Evolutionary conservation across 306 rosid genomes (phyloP), one percentile per base, ranked within the genome.

Genomic region (Glycyrrhiza uralensis): DNA sequence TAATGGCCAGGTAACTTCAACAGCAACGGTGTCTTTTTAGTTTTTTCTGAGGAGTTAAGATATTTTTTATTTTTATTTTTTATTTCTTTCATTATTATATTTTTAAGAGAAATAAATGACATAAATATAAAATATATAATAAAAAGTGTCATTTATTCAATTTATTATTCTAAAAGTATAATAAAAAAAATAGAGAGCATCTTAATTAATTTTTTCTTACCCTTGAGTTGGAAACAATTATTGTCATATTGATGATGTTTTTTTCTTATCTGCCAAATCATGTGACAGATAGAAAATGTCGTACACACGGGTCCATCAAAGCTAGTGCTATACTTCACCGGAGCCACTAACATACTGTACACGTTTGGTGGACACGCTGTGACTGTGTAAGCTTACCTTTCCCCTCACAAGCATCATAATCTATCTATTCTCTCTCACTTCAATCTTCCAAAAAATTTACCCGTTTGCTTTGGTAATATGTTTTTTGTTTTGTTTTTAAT

Each of bases 291-390:
- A 0, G 91, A 85, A 23, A 90, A 88, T 35, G 97, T 87, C 14
- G 66, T 44, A 8, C 97, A 91, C 74, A 56, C 97, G 0, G 98
- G 81, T 59, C 97, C 98, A n/a, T 6, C 70, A 17, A 91, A 87
- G 79, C 79, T 87, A 7, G 97, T 93, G 44, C 87, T 93, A 10
- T 93, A 93, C 66, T 93, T 93, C 90, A 93, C 98, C 23, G 98
- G 98, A 63, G 98, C 98, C 68, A 93, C 98, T 57, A 91, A 93
- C 51, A 94, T 94, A 19, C 88, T 94, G 3, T 94, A 94, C 88
- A 94, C 98, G 30, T 94, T 94, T 75, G 98, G 98, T 70, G 98
- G 98, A 55, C 98, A 94, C 71, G 98, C 98, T 36, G 96, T 94
- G 3, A 94, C 98, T 15, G 98, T 93, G 98, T 93, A 86, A 79